These are phyloP conservation scores for Stramenopiles sp. DNA, from an alignment of 352 stramenopile species.

Conservation along the genomic window DNA sequence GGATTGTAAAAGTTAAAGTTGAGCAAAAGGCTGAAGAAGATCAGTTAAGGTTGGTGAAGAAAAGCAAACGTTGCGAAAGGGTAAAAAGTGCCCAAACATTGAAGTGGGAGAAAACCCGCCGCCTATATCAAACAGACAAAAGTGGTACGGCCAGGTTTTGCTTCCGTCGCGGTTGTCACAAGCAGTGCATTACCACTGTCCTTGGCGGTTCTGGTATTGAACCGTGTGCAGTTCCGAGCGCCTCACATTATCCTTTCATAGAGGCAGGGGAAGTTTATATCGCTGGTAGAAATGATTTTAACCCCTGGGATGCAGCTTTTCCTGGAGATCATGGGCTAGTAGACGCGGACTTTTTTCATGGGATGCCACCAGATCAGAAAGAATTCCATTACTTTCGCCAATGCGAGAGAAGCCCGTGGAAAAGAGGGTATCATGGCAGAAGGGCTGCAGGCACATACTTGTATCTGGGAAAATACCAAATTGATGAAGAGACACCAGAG, in stretches of 20 bases:
- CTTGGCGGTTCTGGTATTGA: neutral
- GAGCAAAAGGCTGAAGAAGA: conserved; percentile 4
- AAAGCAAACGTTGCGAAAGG: neutral
- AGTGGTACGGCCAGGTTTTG: neutral
- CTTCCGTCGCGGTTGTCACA: neutral
- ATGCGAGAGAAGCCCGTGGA: neutral
- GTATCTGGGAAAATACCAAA: neutral
- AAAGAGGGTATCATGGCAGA: conserved; percentile 4
- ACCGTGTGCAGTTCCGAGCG: neutral
- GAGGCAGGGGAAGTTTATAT: neutral
- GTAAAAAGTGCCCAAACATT: neutral
- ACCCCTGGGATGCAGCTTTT: neutral
- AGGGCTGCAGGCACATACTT: neutral
- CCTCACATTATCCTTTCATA: neutral
- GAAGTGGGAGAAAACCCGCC: neutral
- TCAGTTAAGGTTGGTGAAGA: neutral
- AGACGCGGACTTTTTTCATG: neutral
- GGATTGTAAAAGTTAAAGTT: neutral
- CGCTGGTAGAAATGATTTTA: neutral
- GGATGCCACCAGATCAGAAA: neutral
- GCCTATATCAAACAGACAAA: neutral
- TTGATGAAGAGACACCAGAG: neutral
- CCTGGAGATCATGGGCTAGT: neutral
- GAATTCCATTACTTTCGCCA: conserved; percentile 7
- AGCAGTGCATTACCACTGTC: neutral